Conservation (phyloP, 106 monocot species). For the Acanthochlamys bracteata region DNA sequence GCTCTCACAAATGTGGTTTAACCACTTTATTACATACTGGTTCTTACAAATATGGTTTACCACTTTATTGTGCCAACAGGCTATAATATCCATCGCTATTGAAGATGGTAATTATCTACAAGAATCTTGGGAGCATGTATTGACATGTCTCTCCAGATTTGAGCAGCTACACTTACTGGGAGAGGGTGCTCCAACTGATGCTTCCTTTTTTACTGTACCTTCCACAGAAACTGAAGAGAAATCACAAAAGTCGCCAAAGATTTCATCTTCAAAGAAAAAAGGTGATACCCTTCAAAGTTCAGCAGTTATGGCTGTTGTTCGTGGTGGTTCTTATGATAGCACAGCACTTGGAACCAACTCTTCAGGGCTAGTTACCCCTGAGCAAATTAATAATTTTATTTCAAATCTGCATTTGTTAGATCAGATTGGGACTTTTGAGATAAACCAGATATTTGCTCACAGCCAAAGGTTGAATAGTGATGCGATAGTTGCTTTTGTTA, state of each 20-base stretch:
- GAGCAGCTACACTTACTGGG: constrained; percentile 90
- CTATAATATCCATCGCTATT: constrained; percentile 94
- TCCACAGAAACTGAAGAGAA: constrained; percentile 53
- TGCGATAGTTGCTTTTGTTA: constrained; percentile 97
- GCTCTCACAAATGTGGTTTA: no score
- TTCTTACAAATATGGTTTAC: no score
- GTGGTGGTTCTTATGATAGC: constrained; percentile 97
- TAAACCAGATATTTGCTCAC: constrained; percentile 93
- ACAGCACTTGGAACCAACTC: constrained; percentile 40
- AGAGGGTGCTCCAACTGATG: constrained; percentile 90
- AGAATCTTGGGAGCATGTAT: constrained; percentile 91
- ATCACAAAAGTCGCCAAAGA: constrained; percentile 35
- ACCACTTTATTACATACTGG: no score
- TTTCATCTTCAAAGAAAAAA: constrained; percentile 53
- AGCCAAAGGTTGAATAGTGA: constrained; percentile 96
- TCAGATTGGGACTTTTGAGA: constrained; percentile 88
- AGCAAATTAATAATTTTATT: constrained; percentile 92
- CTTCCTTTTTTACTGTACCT: constrained; percentile 65
- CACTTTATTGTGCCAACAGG: constrained; percentile 26
- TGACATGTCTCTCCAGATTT: constrained; percentile 95
- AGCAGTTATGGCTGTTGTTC: constrained; percentile 81
- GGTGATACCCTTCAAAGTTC: constrained; percentile 88
- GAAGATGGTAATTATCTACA: constrained; percentile 95
- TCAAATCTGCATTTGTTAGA: constrained; percentile 86
- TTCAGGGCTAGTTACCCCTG: constrained; percentile 61